Evolutionary conservation across 108 stramenopile species (phyloP), one percentile per base, ranked within the genome.

Genomic region (Chaetoceros muelleri): DNA sequence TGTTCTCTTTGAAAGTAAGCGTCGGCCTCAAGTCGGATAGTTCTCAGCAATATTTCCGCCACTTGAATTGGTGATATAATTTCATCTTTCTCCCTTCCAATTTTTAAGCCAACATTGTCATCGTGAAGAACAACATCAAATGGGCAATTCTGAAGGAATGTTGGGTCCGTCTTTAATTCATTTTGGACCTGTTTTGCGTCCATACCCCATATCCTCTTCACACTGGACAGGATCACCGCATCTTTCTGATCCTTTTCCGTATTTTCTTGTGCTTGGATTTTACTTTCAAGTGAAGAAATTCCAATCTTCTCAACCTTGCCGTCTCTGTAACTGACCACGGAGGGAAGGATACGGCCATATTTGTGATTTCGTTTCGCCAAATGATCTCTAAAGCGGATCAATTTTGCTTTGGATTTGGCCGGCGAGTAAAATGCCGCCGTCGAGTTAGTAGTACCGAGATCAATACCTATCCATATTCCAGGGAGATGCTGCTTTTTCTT

Each of bases 401-500:
- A 40, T 40, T 40, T 40, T 10, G 34, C 34, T 13, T 40, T 40
- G 5, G 34, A 40, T 40, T 40, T 40, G 5, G 34, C 5, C 5
- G 34, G 34, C 34, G 34, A 40, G 13, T 40, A 40, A 40, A 40
- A 24, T 25, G 49, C 49, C 5, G 49, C 49, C 23, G 85, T 70
- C 53, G 79, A 81, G 66, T 91, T 87, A 30, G 75, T 78, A 3
- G 89, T 91, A 17, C 89, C 89, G 27, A 91, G 67, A 66, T 91
- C 89, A 62, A 91, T 84, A 23, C 85, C 90, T 49, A 87, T 80
- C 78, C 82, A 87, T 19, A 76, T 62, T 25, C 82, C 82, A n/a
- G n/a, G n/a, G n/a, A n/a, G n/a, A n/a, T n/a, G n/a, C n/a, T n/a
- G n/a, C n/a, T n/a, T n/a, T n/a, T n/a, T n/a, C n/a, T n/a, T n/a